Conservation (phyloP, 139 green algal genomes). For the Edaphochlamys debaryana region DNA sequence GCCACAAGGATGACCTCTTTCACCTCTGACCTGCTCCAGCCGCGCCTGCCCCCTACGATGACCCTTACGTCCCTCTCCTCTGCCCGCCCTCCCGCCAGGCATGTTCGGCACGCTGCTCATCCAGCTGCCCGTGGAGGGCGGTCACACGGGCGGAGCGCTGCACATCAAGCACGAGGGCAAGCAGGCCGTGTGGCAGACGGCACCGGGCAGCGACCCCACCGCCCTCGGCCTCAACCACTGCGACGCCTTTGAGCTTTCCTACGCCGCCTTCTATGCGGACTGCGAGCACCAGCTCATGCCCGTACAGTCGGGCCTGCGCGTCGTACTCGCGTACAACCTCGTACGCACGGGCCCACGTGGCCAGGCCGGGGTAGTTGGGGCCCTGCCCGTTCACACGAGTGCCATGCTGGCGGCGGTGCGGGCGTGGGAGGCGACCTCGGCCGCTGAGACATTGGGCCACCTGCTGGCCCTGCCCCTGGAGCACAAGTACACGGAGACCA, state of each 20-base stretch:
- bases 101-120: slow-evolving; percentile 40
- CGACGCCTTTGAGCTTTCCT: slow-evolving; percentile 4
- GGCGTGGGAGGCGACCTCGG: background rate
- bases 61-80: too few species aligned
- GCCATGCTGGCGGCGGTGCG: background rate
- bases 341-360: background rate
- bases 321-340: slow-evolving; percentile 36
- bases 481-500: background rate
- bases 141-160: slow-evolving; percentile 17
- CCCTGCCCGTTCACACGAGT: background rate
- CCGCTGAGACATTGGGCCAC: background rate
- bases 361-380: background rate
- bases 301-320: slow-evolving; percentile 5
- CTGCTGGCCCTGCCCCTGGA: background rate
- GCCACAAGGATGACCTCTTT: too few species aligned
- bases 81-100: too few species aligned
- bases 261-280: slow-evolving; percentile 37
- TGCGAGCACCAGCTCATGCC: slow-evolving; percentile 39
- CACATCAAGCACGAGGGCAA: background rate
- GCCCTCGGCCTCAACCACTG: too few species aligned
- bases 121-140: slow-evolving; percentile 37
- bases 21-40: too few species aligned
- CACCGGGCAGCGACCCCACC: too few species aligned
- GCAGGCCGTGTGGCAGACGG: background rate
- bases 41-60: too few species aligned